Evolutionary conservation across 768 basidiomycete genomes (phyloP), one percentile per base, ranked within the genome.

Genomic region (Suillus paluster): DNA sequence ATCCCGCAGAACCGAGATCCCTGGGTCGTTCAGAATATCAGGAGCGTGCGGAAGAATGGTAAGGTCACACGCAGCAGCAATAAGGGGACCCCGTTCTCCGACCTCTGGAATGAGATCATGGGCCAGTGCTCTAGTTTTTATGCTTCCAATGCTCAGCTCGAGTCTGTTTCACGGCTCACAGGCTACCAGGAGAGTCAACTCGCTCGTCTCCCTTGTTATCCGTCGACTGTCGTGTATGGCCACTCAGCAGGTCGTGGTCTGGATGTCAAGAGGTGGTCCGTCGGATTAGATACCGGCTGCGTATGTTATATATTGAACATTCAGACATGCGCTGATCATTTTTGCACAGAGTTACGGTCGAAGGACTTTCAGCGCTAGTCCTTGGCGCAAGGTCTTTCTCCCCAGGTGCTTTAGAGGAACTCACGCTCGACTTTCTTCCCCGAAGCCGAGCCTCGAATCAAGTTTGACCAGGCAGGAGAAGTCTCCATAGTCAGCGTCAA

Each of bases 241-340:
- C 96, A 97, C 69, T 83, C 88, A 9, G 95, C 95, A 6, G 78
- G 83, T 4, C 81, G 92, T 30, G 92, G 91, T 14, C 80, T 97
- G 14, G 93, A 95, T 71, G 74, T 94, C 66, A 89, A 90, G 64
- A 81, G 90, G 23, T 97, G 91, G 90, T 86, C 88, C 3, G 77
- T 95, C 63, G 96, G 96, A 2, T 50, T 50, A 39, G 96, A 99
- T 73, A 83, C 90, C 0, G 95, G 92, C 9, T 97, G 95, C 69
- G 91, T 94, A 72, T 71, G 88, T 79, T 39, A 33, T 14, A 1
- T 41, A 27, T 39, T 42, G 48, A 21, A 30, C 27, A 48, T 50
- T 17, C 23, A 8, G 15, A 27, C 36, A 50, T 27, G n/a, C 52
- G 30, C 12, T 53, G 27, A 62, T 39, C 8, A 33, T 30, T 45